Conservation (phyloP, 2,329 filamentous ascomycete species). For the Cryphonectria carpinicola region DNA sequence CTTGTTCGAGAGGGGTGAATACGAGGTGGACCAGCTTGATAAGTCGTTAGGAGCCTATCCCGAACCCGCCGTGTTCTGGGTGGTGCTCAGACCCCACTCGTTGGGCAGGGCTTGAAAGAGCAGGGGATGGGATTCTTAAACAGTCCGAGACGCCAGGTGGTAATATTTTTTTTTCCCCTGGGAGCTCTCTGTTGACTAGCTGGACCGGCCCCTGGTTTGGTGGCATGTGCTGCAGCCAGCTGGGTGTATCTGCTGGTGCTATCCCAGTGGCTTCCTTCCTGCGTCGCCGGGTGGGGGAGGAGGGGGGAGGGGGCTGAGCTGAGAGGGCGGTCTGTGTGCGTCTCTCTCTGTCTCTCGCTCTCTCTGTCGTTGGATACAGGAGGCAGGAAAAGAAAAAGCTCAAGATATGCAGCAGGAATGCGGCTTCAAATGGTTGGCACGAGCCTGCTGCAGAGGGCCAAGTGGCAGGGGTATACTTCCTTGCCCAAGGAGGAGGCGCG, state of each 20-base stretch:
- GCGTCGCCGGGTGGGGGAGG: not conserved
- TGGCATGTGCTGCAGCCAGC: constrained; percentile 30
- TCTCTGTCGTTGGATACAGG: not conserved
- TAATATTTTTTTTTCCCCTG: constrained; percentile 20
- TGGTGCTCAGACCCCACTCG: constrained; percentile 19
- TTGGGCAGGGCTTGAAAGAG: constrained; percentile 18
- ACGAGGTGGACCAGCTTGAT: constrained; percentile 25
- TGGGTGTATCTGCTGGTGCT: constrained; percentile 27
- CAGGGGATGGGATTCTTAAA: constrained; percentile 27
- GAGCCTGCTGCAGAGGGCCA: constrained; percentile 28
- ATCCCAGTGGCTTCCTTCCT: constrained; percentile 22
- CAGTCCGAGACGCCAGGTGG: constrained; percentile 25
- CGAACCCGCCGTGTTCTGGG: constrained; percentile 17
- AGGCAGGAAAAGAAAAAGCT: constrained; percentile 9
- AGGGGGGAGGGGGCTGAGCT: constrained; percentile 8
- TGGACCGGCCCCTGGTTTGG: constrained; percentile 23
- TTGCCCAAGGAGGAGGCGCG: constrained; percentile 19
- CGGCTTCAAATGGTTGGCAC: constrained; percentile 29
- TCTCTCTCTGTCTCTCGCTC: not conserved
- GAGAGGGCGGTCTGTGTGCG: constrained; percentile 25
- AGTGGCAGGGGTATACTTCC: constrained; percentile 27
- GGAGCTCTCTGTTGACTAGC: constrained; percentile 27
- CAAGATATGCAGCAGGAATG: constrained; percentile 25
- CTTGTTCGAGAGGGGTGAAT: constrained; percentile 20
- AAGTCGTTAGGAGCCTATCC: constrained; percentile 15